Evolutionary conservation across 1,139 yeast species (phyloP).

Genomic region (Zygosaccharomyces sapae): DNA sequence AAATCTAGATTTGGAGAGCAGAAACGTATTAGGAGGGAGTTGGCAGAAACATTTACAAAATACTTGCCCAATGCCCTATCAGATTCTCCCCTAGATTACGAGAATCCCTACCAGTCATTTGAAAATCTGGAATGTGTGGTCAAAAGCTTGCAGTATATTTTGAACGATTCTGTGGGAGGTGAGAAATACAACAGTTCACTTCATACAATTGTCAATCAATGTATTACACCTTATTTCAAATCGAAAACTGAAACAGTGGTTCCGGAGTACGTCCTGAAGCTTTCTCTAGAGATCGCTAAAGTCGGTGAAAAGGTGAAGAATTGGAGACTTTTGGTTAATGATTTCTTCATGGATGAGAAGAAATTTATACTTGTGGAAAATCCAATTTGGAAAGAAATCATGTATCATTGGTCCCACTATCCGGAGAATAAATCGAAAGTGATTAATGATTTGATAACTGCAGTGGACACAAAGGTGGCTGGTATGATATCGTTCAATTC

Average conservation of each 20-base stretch:
- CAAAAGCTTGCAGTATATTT: constrained; percentile 42
- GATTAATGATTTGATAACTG: constrained; percentile 26
- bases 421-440: constrained; percentile 45
- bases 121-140: constrained; percentile 35
- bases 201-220: constrained; percentile 44
- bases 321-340: constrained; percentile 53
- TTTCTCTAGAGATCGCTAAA: constrained; percentile 36
- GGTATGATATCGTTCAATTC: constrained; percentile 32
- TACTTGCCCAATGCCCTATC: constrained; percentile 45
- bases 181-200: constrained; percentile 48
- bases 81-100: constrained; percentile 16
- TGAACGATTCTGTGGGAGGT: constrained; percentile 41
- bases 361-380: constrained; percentile 18
- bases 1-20: constrained; percentile 58
- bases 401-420: constrained; percentile 33
- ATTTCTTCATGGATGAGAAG: constrained; percentile 48
- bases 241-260: constrained; percentile 34
- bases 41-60: constrained; percentile 59
- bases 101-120: constrained; percentile 12
- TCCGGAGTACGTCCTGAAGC: constrained; percentile 38
- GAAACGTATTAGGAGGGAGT: constrained; percentile 57
- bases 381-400: constrained; percentile 24
- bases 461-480: constrained; percentile 27
- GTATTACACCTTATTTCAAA: constrained; percentile 46
- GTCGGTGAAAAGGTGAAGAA: constrained; percentile 40